Conservation (phyloP, 2,329 filamentous ascomycete genomes). For the Bertia moriformis region DNA sequence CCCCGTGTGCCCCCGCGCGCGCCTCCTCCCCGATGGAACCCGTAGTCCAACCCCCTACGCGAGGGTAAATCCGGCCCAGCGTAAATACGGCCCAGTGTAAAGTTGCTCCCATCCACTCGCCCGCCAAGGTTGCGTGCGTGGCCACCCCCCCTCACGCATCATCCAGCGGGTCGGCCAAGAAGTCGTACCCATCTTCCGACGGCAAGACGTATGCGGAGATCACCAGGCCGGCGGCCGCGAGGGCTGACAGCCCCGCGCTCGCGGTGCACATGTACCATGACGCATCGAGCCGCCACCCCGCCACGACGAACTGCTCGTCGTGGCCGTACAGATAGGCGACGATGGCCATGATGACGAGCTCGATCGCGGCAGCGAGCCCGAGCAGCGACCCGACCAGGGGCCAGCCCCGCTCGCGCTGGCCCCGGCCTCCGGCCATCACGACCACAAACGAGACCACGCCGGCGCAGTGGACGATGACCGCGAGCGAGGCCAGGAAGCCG, state of each 20-base stretch:
- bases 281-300: conserved; percentile 66
- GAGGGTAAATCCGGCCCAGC: too few relatives aligned
- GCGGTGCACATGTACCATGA: conserved; percentile 60
- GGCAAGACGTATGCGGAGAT: conserved; percentile 58
- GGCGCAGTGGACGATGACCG: background rate
- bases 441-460: background rate
- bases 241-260: conserved; percentile 35
- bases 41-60: too few relatives aligned
- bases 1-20: too few relatives aligned
- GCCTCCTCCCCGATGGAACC: too few relatives aligned
- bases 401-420: background rate
- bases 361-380: background rate
- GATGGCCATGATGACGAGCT: background rate
- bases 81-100: too few relatives aligned
- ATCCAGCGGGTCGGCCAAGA: conserved; percentile 38
- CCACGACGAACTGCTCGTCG: conserved; percentile 66
- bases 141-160: conserved; percentile 21
- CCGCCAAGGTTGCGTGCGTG: too few relatives aligned
- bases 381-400: background rate
- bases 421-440: background rate
- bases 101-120: too few relatives aligned
- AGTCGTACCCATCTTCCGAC: conserved; percentile 74
- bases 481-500: background rate
- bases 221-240: conserved; percentile 42
- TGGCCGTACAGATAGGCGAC: conserved; percentile 64